A percentile compares a stretch with the other conserved stretches of the same genome.
phyloP scores from a whole-genome alignment of 257 asterid genomes.

The Dorcoceras hygrometricum region DNA sequence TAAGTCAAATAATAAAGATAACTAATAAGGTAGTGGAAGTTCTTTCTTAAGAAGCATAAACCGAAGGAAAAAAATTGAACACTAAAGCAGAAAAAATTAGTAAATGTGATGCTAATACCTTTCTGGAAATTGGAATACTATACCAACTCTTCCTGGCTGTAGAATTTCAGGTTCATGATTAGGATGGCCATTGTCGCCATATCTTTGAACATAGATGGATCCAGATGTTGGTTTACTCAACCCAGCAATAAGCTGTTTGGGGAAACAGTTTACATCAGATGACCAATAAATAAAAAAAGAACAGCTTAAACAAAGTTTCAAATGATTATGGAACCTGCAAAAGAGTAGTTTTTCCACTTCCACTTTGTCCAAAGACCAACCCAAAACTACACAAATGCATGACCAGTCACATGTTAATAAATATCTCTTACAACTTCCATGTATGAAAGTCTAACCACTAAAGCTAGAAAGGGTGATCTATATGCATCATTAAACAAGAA shows the following conservation, averaged over 20 bases:
- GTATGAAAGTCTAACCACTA: constrained; percentile 10
- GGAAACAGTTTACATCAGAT: constrained; percentile 19
- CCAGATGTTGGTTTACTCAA: constrained; percentile 87
- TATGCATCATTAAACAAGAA: constrained; percentile 1
- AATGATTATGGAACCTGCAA: constrained; percentile 62
- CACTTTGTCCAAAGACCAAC: constrained; percentile 89
- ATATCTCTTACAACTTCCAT: constrained; percentile 14
- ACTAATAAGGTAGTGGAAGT: neutral
- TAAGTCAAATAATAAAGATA: neutral
- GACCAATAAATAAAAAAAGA: constrained; percentile 3
- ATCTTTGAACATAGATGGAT: constrained; percentile 61
- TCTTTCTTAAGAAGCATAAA: constrained; percentile 16
- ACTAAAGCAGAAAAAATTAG: constrained; percentile 1
- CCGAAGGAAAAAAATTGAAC: neutral
- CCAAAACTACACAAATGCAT: constrained; percentile 53
- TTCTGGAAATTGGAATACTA: constrained; percentile 97
- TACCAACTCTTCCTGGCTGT: constrained; percentile 75
- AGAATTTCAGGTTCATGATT: constrained; percentile 49
- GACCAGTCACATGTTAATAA: constrained; percentile 19
- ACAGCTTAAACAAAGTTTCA: neutral
- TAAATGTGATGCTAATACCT: constrained; percentile 48
- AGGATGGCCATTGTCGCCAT: constrained; percentile 56
- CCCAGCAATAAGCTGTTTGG: constrained; percentile 81
- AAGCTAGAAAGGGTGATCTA: constrained; percentile 22
- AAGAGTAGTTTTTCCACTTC: constrained; percentile 94